Conservation (phyloP, 257 asterid species). For the Solanum sejunctum region DNA sequence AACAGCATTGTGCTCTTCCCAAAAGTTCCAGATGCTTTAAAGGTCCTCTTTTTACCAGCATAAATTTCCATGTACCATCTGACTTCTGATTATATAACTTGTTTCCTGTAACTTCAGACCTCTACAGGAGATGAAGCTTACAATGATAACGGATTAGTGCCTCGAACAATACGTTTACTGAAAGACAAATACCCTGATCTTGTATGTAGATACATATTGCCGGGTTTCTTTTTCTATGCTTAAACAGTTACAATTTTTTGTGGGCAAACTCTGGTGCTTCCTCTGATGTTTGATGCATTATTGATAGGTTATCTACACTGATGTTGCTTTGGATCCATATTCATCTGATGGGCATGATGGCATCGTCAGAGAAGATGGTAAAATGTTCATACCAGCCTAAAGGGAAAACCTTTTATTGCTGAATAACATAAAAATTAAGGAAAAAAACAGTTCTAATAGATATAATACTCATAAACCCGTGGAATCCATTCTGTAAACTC, state of each 20-base stretch:
- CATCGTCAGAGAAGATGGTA: slow-evolving; percentile 97
- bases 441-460: neutral
- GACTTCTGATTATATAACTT: neutral
- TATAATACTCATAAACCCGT: neutral
- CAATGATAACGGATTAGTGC: slow-evolving; percentile 84
- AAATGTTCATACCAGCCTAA: neutral
- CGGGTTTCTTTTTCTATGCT: neutral
- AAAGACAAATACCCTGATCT: slow-evolving; percentile 95
- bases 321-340: slow-evolving; percentile 94
- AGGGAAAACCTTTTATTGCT: neutral
- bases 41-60: slow-evolving; percentile 29
- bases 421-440: neutral
- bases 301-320: slow-evolving; percentile 72
- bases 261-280: neutral
- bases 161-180: slow-evolving; percentile 75
- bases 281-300: neutral
- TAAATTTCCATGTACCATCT: neutral
- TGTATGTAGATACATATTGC: slow-evolving; percentile 30
- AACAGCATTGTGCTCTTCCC: slow-evolving; percentile 97
- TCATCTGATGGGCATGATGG: slow-evolving; percentile 99
- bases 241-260: neutral
- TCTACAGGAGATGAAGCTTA: slow-evolving; percentile 91
- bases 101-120: slow-evolving; percentile 25
- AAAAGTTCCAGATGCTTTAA: slow-evolving; percentile 88
- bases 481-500: neutral